Percentiles rank a stretch among this genome's conserved stretches.
These are phyloP conservation scores for Cinnamomum chago DNA, from an alignment of 164 flowering plant genomes.

Conservation along the genomic window DNA sequence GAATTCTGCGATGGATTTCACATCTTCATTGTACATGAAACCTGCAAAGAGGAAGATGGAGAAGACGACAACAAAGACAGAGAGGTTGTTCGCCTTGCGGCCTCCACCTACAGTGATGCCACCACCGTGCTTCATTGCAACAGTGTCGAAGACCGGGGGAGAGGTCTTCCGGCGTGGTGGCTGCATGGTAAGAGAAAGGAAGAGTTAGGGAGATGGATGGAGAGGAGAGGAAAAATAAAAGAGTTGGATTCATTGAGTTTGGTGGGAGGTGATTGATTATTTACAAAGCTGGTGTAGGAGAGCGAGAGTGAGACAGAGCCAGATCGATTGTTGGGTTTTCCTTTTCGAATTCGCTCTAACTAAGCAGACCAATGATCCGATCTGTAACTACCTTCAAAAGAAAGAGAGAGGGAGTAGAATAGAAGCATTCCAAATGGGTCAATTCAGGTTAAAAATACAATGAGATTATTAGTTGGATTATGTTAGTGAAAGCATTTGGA, in stretches of 20 bases:
- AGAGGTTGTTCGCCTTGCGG: constrained; percentile 58
- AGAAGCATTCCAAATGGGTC: neutral
- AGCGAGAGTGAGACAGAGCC: neutral
- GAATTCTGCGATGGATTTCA: constrained; percentile 84
- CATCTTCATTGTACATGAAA: constrained; percentile 96
- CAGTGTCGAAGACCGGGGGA: constrained; percentile 22
- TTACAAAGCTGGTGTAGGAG: constrained; percentile 1
- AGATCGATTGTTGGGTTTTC: neutral
- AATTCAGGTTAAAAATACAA: too few relatives aligned
- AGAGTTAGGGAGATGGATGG: constrained; percentile 4
- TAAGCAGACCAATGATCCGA: neutral
- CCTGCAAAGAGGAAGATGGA: constrained; percentile 72
- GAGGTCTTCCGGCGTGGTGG: constrained; percentile 51
- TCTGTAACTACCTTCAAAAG: too few relatives aligned
- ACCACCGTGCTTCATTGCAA: constrained; percentile 44
- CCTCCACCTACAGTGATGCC: constrained; percentile 3
- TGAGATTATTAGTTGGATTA: too few relatives aligned
- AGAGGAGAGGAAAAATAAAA: constrained; percentile 9
- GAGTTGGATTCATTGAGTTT: constrained; percentile 5
- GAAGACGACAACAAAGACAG: constrained; percentile 64
- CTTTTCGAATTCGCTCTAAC: constrained; percentile 1
- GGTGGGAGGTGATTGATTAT: neutral
- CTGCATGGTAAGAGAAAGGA: constrained; percentile 36
- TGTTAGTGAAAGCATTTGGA: too few relatives aligned
- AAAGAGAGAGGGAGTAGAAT: constrained; percentile 2